Base-by-base conservation (phyloP, 176 grass and related monocot genomes). In the Cenchrus purpureus region DNA sequence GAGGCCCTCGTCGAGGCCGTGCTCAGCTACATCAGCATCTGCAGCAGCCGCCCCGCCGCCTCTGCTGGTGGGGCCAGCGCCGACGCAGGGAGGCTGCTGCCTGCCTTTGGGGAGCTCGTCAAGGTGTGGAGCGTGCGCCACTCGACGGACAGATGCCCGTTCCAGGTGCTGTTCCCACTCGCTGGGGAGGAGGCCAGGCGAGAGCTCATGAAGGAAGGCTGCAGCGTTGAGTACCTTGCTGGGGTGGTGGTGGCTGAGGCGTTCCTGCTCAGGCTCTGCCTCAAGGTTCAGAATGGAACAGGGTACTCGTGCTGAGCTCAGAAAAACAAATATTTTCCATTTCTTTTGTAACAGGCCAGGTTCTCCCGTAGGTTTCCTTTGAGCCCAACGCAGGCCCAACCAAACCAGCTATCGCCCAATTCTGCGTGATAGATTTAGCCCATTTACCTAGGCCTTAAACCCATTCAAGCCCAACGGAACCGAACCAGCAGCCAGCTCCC, bases 181-280 rank as follows among this genome's bases (percentile, higher is more conserved):
- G 89, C 89, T 4, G 91, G 90, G 73, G 90, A 90, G 13, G 91
- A 99, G 56, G 84, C 86, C n/a, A 83, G 88, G n/a, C n/a, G n/a
- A n/a, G n/a, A n/a, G n/a, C n/a, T n/a, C n/a, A n/a, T 7, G 12
- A 29, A 44, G 88, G 90, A 94, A 79, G 90, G 90, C 62, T 97
- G 93, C 63, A 81, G 74, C 32, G 82, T 96, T 77, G 79, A 87
- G 42, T 92, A 92, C 82, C 89, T 99, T n/a, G 94, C 94, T 8
- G 93, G 88, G 50, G 84, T 89, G 17, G 86, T 99, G 46, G 74
- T 92, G 48, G 86, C 94, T 7, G 94, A 92, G 84, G 94, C 88
- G 15, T 99, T 99, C 82, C 91, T 99, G 50, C 88, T 99, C 68
- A 96, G 88, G 81, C 94, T 99, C 67, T 91, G 89, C 70, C 93